Conservation (phyloP, 805 yeast species). For the Ogataea kodamae region DNA sequence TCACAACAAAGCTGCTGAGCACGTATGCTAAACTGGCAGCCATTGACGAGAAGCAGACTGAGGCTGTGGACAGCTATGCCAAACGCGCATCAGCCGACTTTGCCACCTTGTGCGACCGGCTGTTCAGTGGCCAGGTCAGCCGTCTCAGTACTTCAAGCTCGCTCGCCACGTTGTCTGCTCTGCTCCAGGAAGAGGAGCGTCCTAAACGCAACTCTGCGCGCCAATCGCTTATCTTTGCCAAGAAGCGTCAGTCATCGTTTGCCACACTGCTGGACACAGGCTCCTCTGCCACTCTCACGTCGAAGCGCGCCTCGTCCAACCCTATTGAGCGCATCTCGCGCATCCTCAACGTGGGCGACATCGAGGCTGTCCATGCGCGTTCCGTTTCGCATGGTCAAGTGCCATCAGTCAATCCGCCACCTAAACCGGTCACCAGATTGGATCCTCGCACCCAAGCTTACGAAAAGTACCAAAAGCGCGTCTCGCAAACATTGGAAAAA, state of each 20-base stretch:
- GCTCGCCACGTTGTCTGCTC: constrained; percentile 51
- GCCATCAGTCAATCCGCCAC: constrained; percentile 35
- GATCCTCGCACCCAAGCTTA: constrained; percentile 55
- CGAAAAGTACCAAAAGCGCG: constrained; percentile 41
- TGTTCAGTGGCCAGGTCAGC: constrained; percentile 59
- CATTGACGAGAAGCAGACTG: constrained; percentile 56
- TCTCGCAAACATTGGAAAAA: constrained; percentile 42
- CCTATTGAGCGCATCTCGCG: constrained; percentile 35
- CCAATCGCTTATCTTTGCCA: constrained; percentile 5
- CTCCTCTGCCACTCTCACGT: constrained; percentile 6
- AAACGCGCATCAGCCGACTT: constrained; percentile 75
- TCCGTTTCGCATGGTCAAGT: constrained; percentile 37
- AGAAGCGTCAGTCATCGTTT: constrained; percentile 22
- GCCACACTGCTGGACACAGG: constrained; percentile 18
- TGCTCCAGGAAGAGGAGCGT: constrained; percentile 29
- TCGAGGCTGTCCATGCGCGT: constrained; percentile 43
- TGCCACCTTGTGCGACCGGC: constrained; percentile 72
- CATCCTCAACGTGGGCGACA: constrained; percentile 43
- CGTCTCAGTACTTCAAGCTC: constrained; percentile 36
- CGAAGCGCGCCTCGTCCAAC: constrained; percentile 29
- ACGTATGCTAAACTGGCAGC: constrained; percentile 69
- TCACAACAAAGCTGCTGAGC: constrained; percentile 65
- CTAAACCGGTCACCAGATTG: constrained; percentile 53
- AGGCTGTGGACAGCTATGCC: constrained; percentile 66
- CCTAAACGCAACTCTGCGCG: constrained; percentile 14